phyloP scores from a whole-genome alignment of 1,284 basidiomycete genomes.

The Pseudozyma sp. region DNA sequence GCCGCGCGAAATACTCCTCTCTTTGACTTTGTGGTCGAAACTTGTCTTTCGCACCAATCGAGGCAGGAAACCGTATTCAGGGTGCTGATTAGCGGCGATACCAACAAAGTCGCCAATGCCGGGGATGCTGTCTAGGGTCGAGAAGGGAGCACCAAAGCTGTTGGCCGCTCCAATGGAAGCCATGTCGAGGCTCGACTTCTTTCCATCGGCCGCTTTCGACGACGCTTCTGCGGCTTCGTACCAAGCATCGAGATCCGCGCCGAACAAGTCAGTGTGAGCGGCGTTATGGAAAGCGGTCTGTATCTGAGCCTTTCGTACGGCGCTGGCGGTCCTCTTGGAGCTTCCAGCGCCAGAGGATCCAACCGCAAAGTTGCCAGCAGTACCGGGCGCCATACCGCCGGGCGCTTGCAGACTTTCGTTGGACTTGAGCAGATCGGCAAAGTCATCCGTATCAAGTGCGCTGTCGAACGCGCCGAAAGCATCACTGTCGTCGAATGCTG shows the following conservation, averaged over 20 bases:
- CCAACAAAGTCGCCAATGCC: slow-evolving; percentile 66
- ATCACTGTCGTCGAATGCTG: slow-evolving; percentile 40
- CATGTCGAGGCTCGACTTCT: slow-evolving; percentile 55
- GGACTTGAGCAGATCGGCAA: slow-evolving; percentile 32
- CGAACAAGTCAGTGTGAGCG: slow-evolving; percentile 61
- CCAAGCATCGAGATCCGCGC: slow-evolving; percentile 45
- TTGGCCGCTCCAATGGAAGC: slow-evolving; percentile 61
- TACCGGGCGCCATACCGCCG: slow-evolving; percentile 6
- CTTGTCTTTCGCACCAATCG: slow-evolving; percentile 67
- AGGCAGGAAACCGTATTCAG: slow-evolving; percentile 67
- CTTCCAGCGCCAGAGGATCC: slow-evolving; percentile 18
- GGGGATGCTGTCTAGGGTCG: slow-evolving; percentile 64
- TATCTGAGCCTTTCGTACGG: slow-evolving; percentile 48
- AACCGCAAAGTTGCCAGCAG: slow-evolving; percentile 16
- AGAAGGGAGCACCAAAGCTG: slow-evolving; percentile 55
- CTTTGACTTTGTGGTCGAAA: slow-evolving; percentile 67
- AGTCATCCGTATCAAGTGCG: slow-evolving; percentile 44
- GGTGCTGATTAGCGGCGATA: slow-evolving; percentile 65
- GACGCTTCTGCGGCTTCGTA: slow-evolving; percentile 25
- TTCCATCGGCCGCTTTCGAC: slow-evolving; percentile 22
- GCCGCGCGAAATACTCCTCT: slow-evolving; percentile 61
- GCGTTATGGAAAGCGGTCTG: slow-evolving; percentile 60
- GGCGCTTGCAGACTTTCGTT: slow-evolving; percentile 17
- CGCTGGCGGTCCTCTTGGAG: slow-evolving; percentile 30
- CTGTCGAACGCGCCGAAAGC: slow-evolving; percentile 41